Conservation (phyloP, 371 early-diverging fungal species). For the Dichotomocladium elegans region DNA sequence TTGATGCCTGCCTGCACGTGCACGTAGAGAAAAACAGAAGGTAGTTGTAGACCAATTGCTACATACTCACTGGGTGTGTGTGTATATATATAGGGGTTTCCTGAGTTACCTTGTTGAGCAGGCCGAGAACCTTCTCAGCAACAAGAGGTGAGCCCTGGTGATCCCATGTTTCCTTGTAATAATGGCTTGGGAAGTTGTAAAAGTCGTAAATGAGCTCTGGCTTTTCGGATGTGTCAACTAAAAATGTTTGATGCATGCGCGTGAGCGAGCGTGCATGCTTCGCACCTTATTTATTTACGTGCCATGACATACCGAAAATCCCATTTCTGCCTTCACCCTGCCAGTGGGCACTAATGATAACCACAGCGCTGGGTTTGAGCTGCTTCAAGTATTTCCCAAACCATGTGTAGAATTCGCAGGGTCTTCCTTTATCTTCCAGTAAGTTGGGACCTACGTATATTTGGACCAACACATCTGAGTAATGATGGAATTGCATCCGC, state of each 20-base stretch:
- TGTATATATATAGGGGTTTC: neutral
- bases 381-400: constrained; percentile 45
- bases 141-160: constrained; percentile 51
- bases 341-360: constrained; percentile 58
- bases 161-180: constrained; percentile 55
- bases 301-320: constrained; percentile 24
- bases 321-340: constrained; percentile 36
- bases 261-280: neutral
- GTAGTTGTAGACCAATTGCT: neutral
- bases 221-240: constrained; percentile 39
- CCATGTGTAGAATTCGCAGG: constrained; percentile 40
- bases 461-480: constrained; percentile 12
- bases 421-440: constrained; percentile 42
- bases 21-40: neutral
- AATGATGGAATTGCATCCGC: neutral
- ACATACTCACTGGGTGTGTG: too few species aligned
- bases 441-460: constrained; percentile 53
- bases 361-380: constrained; percentile 50
- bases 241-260: neutral
- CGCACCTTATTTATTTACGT: too few species aligned
- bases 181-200: constrained; percentile 52
- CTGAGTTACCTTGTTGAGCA: constrained; percentile 31
- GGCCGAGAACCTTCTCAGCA: constrained; percentile 46
- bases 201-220: constrained; percentile 66
- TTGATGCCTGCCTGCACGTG: constrained; percentile 36